Evolutionary conservation across 306 rosid species (phyloP).

Genomic region (Aeschynomene evenia): DNA sequence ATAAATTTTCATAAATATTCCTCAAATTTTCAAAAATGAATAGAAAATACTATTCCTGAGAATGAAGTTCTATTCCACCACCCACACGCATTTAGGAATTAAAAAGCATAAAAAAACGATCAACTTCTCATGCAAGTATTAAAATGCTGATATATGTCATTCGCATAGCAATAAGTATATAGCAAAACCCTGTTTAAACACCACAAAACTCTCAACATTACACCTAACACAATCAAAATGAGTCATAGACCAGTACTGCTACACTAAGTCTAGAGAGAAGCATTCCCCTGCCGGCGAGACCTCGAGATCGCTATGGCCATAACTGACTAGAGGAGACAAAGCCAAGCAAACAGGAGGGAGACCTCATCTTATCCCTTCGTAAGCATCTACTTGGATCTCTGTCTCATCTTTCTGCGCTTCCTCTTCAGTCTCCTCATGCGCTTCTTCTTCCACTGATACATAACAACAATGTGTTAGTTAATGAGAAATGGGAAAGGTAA

Average conservation of each 20-base stretch:
- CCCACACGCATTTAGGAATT: too few species aligned
- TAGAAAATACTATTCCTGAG: too few species aligned
- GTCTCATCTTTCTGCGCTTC: constrained; percentile 98
- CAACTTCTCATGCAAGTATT: constrained; percentile 2
- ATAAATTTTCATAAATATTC: too few species aligned
- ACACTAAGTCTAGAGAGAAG: constrained; percentile 26
- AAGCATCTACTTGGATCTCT: constrained; percentile 71
- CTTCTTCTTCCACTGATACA: constrained; percentile 93
- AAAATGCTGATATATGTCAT: constrained; percentile 11
- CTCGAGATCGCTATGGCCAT: neutral
- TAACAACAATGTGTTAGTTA: constrained; percentile 1
- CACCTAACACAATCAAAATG: neutral
- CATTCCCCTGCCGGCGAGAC: constrained; percentile 5
- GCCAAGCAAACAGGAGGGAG: neutral
- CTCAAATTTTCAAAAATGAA: too few species aligned
- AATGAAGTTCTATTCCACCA: too few species aligned
- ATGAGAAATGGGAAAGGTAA: neutral
- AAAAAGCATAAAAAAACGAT: neutral
- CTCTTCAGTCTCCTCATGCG: constrained; percentile 96
- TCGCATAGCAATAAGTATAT: neutral
- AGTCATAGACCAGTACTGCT: constrained; percentile 16
- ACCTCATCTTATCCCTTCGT: constrained; percentile 13
- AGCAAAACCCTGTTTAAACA: constrained; percentile 1
- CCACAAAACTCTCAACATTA: constrained; percentile 8
- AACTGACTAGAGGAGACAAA: constrained; percentile 1